phyloP scores from a whole-genome alignment of 2,329 filamentous ascomycete genomes.

The Colletotrichum tanaceti region DNA sequence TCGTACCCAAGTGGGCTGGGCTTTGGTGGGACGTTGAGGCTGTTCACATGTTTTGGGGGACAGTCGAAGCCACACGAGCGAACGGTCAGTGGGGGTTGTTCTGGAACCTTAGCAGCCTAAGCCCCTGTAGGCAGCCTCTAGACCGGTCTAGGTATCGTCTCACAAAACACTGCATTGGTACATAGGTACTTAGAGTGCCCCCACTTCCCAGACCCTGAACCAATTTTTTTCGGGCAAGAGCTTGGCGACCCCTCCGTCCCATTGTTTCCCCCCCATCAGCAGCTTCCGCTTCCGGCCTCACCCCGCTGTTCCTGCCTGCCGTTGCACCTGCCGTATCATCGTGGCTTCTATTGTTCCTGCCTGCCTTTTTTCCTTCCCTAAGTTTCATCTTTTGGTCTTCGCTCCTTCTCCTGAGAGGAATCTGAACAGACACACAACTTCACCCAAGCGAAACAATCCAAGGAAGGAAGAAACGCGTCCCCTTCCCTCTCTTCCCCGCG shows the following conservation, averaged over 20 bases:
- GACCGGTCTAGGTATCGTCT: too few relatives aligned
- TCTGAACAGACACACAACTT: too few relatives aligned
- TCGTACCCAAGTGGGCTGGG: constrained; percentile 28
- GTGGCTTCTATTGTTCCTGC: too few relatives aligned
- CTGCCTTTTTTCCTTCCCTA: constrained; percentile 19
- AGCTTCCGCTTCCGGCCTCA: constrained; percentile 28
- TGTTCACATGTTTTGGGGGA: constrained; percentile 35
- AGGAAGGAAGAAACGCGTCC: too few relatives aligned
- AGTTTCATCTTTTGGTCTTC: constrained; percentile 13
- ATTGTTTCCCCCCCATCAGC: constrained; percentile 8
- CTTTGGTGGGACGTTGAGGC: constrained; percentile 23
- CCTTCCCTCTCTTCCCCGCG: too few relatives aligned
- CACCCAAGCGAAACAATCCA: too few relatives aligned
- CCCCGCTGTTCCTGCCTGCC: constrained; percentile 19
- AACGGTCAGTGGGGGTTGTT: background rate
- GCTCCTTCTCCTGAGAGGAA: background rate
- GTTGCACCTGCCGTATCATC: too few relatives aligned
- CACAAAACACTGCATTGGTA: too few relatives aligned
- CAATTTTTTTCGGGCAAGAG: constrained; percentile 25
- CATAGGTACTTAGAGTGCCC: too few relatives aligned
- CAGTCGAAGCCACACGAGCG: constrained; percentile 5
- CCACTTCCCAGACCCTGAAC: constrained; percentile 23
- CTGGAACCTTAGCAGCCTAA: background rate
- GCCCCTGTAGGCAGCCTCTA: too few relatives aligned
- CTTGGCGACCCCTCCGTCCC: constrained; percentile 21